Base-by-base conservation (phyloP, 1,284 basidiomycete genomes). In the Ganoderma multipileum region DNA sequence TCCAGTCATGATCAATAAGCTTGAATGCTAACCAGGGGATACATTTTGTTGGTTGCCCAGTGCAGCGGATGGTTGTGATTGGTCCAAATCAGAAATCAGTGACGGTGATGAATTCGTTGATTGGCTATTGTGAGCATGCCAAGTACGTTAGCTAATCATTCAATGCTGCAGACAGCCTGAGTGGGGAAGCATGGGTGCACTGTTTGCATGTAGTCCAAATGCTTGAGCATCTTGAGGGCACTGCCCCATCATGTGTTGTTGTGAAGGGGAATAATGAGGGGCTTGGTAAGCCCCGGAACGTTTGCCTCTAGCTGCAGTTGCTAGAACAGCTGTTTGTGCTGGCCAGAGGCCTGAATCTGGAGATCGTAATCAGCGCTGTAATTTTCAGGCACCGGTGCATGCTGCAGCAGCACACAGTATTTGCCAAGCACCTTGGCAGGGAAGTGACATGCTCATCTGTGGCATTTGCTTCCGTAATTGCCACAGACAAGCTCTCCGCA, bases 1-100 rank as follows among this genome's bases (percentile, higher is more conserved):
- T 57, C 77, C 76, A 78, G 63, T 78, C 72, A 0, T 1, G 11
- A 1, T 76, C 71, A 4, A 41, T n/a, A 55, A 78, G 61, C 23
- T 64, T 63, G 64, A 77, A 78, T 12, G 72, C 75, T 0, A 66
- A 38, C 76, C 77, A 79, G 1, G 70, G 72, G n/a, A 79, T 79
- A 36, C 76, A 69, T 66, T 77, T 79, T 23, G 67, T 39, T 14
- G 74, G 30, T n/a, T 57, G 50, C 4, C 71, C 70, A 18, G 74
- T 63, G 12, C 41, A 14, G 0, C 66, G 61, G 38, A 78, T 63
- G 8, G 68, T 71, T 0, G 76, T 78, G 55, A 79, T 78, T 3
- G 73, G 74, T 12, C 77, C 75, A 64, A 73, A 79, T 18, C 68
- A 67, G n/a, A 70, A 64, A 47, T 79, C 72, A 0, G 77, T 74